Evolutionary conservation across 2,329 filamentous ascomycete genomes (phyloP), one percentile per base, ranked within the genome.

Genomic region (Nothophaeocryptopus gaeumannii): DNA sequence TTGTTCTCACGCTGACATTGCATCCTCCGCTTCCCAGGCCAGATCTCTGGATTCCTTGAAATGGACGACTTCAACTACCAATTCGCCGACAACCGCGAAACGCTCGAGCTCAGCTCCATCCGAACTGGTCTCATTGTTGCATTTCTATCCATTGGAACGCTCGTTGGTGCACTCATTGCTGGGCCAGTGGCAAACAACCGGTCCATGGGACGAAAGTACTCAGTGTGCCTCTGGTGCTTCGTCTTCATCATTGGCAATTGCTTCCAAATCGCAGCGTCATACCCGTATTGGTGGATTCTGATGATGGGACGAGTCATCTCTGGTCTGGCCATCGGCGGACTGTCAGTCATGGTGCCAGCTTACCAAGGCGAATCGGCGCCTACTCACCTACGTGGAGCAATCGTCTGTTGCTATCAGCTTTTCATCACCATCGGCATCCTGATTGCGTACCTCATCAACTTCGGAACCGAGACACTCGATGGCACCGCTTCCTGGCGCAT

Each of bases 361-460:
- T 86, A 86, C 58, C 82, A 85, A 64, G 79, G 76, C 20, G 84
- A 86, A 67, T 81, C 76, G 47, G 78, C 79, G 3, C 83, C 83
- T 0, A 77, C 80, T 48, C 77, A 80, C 50, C 78, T 86, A 40
- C 79, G 83, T 56, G 82, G 81, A 60, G 74, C 81, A 5, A 73
- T 85, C 20, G 77, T 86, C 16, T 77, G 79, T 2, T 79, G 76
- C 43, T 86, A 86, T 66, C 84, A 86, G 71, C 75, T 86, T 3
- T 79, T 85, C 63, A 82, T 86, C 62, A 86, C 83, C 0, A 72
- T 85, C 16, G 84, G 84, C 44, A 85, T 86, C 63, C 81, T 73
- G 35, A 61, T 71, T 32, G 72, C 73, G n/a, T 70, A 70, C 51
- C 68, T 70, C 59, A 71, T 75, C 65, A 83, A 85, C 64, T 85